phyloP scores from a whole-genome alignment of 352 stramenopile genomes.

The Phytophthora cactorum region DNA sequence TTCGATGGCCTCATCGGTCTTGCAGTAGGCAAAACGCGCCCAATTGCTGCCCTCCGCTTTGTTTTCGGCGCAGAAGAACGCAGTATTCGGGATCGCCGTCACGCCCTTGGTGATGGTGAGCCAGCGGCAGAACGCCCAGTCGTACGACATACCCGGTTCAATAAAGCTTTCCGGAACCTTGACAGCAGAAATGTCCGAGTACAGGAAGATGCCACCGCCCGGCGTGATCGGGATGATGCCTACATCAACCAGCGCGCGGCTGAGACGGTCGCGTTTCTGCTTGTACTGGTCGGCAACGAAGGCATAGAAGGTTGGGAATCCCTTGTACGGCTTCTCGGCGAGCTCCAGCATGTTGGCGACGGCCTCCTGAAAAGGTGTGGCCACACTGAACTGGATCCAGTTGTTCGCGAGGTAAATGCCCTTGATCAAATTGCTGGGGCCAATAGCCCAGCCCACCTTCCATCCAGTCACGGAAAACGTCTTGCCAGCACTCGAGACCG shows the following conservation, averaged over 20 bases:
- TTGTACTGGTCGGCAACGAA: slow-evolving; percentile 80
- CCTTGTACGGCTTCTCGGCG: slow-evolving; percentile 73
- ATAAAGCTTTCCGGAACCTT: slow-evolving; percentile 61
- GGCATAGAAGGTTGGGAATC: slow-evolving; percentile 79
- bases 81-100: slow-evolving; percentile 91
- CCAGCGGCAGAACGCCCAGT: slow-evolving; percentile 94
- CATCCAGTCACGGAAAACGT: slow-evolving; percentile 94
- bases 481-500: slow-evolving; percentile 92
- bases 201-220: slow-evolving; percentile 80
- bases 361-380: slow-evolving; percentile 87
- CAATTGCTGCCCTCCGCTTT: slow-evolving; percentile 72
- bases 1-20: slow-evolving; percentile 93
- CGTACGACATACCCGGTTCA: slow-evolving; percentile 60
- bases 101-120: slow-evolving; percentile 92
- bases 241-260: slow-evolving; percentile 53
- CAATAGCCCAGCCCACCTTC: slow-evolving; percentile 94
- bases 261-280: slow-evolving; percentile 74
- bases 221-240: slow-evolving; percentile 71
- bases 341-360: slow-evolving; percentile 81
- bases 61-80: slow-evolving; percentile 92
- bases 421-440: slow-evolving; percentile 74
- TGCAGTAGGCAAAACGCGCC: slow-evolving; percentile 96
- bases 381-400: slow-evolving; percentile 89
- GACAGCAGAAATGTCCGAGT: slow-evolving; percentile 79
- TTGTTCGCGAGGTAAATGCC: slow-evolving; percentile 85